Evolutionary conservation across 2,329 filamentous ascomycete species (phyloP).

Genomic region (Bertia moriformis): DNA sequence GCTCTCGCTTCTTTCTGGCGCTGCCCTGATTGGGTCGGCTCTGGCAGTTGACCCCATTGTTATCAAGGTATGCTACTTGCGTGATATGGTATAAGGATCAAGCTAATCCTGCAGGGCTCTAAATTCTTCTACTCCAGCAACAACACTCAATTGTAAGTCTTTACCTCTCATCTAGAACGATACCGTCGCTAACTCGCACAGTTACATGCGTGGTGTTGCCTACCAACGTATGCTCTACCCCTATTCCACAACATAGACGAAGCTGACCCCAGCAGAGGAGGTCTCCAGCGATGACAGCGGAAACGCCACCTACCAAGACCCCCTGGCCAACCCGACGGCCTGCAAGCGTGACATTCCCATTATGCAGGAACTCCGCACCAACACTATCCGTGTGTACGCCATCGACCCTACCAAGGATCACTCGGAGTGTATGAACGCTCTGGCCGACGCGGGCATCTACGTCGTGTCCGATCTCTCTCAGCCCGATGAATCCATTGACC

Average conservation of each 20-base stretch:
- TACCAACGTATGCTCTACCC: not conserved
- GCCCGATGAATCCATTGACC: constrained; percentile 33
- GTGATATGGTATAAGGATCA: not conserved
- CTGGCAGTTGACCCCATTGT: constrained; percentile 1
- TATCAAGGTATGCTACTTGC: not conserved
- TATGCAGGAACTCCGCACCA: constrained; percentile 13
- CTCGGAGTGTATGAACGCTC: constrained; percentile 46
- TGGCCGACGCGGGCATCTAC: constrained; percentile 53
- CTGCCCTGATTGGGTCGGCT: not conserved
- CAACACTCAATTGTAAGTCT: constrained; percentile 1
- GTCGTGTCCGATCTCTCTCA: constrained; percentile 43
- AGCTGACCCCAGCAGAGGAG: not conserved
- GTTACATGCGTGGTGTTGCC: not conserved
- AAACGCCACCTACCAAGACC: not conserved
- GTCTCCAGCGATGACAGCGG: not conserved
- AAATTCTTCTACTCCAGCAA: constrained; percentile 2
- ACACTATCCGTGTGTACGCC: constrained; percentile 53
- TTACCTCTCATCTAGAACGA: not conserved
- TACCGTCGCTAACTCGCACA: not conserved
- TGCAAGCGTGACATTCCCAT: constrained; percentile 1
- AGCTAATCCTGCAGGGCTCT: not conserved
- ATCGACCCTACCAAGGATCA: constrained; percentile 43
- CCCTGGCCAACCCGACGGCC: not conserved
- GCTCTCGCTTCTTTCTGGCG: not conserved
- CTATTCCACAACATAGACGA: not conserved